Conservation (phyloP, 2,329 filamentous ascomycete genomes). For the Sclerotiophoma versabilis region DNA sequence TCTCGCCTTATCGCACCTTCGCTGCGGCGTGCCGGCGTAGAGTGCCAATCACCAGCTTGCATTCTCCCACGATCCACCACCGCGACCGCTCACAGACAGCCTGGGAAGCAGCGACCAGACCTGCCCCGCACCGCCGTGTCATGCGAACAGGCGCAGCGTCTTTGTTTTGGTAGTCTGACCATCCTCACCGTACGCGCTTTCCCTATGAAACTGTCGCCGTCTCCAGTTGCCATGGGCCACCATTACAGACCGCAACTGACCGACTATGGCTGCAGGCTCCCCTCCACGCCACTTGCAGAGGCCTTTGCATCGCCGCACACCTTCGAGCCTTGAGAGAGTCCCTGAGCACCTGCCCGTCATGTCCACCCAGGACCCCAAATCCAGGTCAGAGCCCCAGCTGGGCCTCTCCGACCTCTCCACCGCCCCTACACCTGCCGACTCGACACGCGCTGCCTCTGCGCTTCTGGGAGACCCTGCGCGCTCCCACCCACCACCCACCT, state of each 20-base stretch:
- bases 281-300: constrained; percentile 33
- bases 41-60: constrained; percentile 40
- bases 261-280: constrained; percentile 40
- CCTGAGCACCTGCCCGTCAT: constrained; percentile 42
- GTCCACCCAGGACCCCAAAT: constrained; percentile 35
- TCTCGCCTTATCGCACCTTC: neutral
- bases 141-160: constrained; percentile 32
- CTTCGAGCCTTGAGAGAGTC: constrained; percentile 40
- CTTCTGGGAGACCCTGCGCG: constrained; percentile 52
- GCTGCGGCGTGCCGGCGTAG: constrained; percentile 28
- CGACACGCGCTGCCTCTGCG: constrained; percentile 35
- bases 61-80: constrained; percentile 36
- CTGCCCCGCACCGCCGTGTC: constrained; percentile 31
- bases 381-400: constrained; percentile 43
- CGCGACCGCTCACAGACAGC: constrained; percentile 10
- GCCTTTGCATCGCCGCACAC: constrained; percentile 39
- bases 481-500: constrained; percentile 56
- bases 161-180: constrained; percentile 19
- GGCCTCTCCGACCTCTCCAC: constrained; percentile 35
- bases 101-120: neutral
- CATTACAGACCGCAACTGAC: constrained; percentile 32
- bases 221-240: constrained; percentile 2
- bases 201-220: constrained; percentile 8
- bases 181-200: constrained; percentile 30
- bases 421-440: constrained; percentile 33